These are phyloP conservation scores for Russula sp. DNA, from an alignment of 768 basidiomycete genomes.

Conservation along the genomic window DNA sequence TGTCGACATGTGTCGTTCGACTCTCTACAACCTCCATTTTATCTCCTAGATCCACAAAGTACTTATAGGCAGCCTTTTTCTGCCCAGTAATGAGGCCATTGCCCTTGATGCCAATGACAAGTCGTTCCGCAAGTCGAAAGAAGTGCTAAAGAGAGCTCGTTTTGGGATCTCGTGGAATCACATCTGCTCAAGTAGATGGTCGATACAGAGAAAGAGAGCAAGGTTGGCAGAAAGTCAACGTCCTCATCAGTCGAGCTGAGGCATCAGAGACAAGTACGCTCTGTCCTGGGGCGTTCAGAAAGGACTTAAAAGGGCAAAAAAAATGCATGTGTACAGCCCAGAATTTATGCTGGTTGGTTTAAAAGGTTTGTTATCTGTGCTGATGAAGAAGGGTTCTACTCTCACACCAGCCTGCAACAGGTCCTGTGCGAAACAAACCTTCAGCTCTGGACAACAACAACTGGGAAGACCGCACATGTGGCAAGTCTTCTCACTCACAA, in stretches of 20 bases:
- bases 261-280: conserved; percentile 50
- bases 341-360: conserved; percentile 65
- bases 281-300: conserved; percentile 31
- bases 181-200: conserved; percentile 74
- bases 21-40: conserved; percentile 67
- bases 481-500: conserved; percentile 36
- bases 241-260: conserved; percentile 49
- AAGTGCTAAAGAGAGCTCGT: conserved; percentile 72
- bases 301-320: not conserved
- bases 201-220: conserved; percentile 70
- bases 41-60: conserved; percentile 75
- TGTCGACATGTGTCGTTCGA: conserved; percentile 69
- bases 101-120: conserved; percentile 80
- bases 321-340: conserved; percentile 52
- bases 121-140: conserved; percentile 70
- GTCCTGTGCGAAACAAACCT: conserved; percentile 45
- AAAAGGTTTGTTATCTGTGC: conserved; percentile 57
- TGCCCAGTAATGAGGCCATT: conserved; percentile 87
- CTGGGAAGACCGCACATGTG: not conserved
- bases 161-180: conserved; percentile 77
- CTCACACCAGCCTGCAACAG: conserved; percentile 69
- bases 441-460: not conserved
- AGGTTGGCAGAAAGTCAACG: conserved; percentile 46
- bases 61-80: conserved; percentile 73
- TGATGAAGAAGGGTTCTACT: conserved; percentile 88